A percentile compares a stretch with the other conserved stretches of the same genome.
phyloP scores from a whole-genome alignment of 2,329 filamentous ascomycete species.

The Trichoderma arundinaceum region DNA sequence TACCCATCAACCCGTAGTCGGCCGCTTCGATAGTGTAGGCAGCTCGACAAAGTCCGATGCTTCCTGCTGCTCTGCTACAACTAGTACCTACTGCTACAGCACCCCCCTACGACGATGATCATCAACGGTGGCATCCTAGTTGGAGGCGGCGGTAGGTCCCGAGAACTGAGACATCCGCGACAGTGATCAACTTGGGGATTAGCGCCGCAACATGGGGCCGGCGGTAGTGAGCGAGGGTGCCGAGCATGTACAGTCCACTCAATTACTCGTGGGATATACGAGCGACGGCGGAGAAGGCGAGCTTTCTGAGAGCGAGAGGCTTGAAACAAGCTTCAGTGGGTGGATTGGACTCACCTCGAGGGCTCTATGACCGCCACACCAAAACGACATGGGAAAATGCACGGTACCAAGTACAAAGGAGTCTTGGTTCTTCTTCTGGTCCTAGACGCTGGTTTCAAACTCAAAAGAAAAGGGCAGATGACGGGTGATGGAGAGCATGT shows the following conservation, averaged over 20 bases:
- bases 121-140: background rate
- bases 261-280: background rate
- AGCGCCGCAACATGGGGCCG: background rate
- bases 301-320: background rate
- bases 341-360: too few species aligned
- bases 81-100: background rate
- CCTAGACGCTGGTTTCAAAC: background rate
- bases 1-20: too few species aligned
- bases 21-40: background rate
- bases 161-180: slow-evolving; percentile 24
- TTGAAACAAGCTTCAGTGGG: too few species aligned
- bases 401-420: too few species aligned
- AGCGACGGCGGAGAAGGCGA: background rate
- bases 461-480: background rate
- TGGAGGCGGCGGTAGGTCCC: slow-evolving; percentile 16
- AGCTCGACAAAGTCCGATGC: background rate
- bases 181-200: slow-evolving; percentile 16
- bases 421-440: background rate
- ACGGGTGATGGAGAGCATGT: too few species aligned
- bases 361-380: too few species aligned
- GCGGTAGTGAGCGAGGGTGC: background rate
- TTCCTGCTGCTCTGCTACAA: too few species aligned
- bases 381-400: too few species aligned
- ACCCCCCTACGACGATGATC: background rate
- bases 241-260: background rate